Base-by-base conservation (phyloP, 2,329 filamentous ascomycete genomes). In the Fusarium protoensiforme region DNA sequence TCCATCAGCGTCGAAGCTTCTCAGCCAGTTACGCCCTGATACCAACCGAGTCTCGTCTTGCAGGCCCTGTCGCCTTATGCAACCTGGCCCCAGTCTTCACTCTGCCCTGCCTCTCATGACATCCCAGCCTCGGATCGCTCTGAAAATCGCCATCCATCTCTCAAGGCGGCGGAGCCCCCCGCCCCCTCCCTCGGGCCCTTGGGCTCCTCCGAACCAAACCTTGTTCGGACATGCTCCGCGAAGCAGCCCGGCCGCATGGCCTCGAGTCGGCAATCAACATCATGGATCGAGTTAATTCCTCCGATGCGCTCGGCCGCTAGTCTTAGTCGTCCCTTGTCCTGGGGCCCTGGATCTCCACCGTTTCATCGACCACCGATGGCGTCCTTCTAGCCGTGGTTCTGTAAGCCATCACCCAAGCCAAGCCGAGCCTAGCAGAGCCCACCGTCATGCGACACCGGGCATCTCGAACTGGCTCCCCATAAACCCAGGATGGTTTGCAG, bases 361-460 rank as follows among this genome's bases (percentile, higher is more conserved):
- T 56, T 69, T 43, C 57, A 61, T 60, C 70, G 59, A 61, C 67
- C 66, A 60, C 63, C n/a, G 27, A 68, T 67, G 57, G 65, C 41
- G 62, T 68, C 51, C 59, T 66, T 70, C 43, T 67, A 72, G 70
- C 51, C 65, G 61, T 62, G 64, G 64, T 51, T 39, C 60, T 75
- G 61, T 59, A 59, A 72, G 60, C 68, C 64, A 66, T 75, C 72
- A 69, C 65, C 66, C 56, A 65, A 65, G 61, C 73, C 73, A 59
- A 61, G 53, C 39, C 58, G 65, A 65, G 63, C 73, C 73, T 61
- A 61, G 46, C 35, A 27, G 43, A 39, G 38, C 38, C 68, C 73
- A 68, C 69, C 64, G 72, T 76, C 75, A 68, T 69, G 71, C 75
- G 73, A 76, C 68, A 56, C 38, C 41, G 51, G 51, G 38, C 27